Percentiles rank a stretch among this genome's conserved stretches.
These are phyloP conservation scores for Eutypa lata DNA, from an alignment of 2,329 filamentous ascomycete species.

Conservation along the genomic window DNA sequence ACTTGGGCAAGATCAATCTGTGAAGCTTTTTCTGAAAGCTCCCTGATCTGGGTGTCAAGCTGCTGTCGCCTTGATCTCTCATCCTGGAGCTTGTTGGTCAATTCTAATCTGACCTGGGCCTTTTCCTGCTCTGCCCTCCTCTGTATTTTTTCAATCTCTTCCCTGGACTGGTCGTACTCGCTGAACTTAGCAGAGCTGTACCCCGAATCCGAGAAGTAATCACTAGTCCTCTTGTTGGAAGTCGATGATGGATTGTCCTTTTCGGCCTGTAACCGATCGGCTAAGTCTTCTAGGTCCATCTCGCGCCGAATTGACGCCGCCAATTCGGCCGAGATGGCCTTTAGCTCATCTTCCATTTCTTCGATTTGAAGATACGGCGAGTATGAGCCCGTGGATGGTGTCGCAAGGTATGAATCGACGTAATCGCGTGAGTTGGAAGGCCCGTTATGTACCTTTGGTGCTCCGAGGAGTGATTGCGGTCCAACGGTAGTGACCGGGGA, in stretches of 20 bases:
- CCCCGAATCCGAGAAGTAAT: constrained; percentile 97
- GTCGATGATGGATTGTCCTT: constrained; percentile 53
- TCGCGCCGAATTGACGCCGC: constrained; percentile 90
- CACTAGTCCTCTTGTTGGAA: constrained; percentile 74
- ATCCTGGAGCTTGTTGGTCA: constrained; percentile 83
- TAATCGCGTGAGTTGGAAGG: constrained; percentile 45
- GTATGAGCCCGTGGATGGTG: constrained; percentile 39
- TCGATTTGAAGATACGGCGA: constrained; percentile 59
- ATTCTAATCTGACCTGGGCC: constrained; percentile 78
- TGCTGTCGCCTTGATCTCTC: constrained; percentile 73
- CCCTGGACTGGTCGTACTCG: constrained; percentile 58
- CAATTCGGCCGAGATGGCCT: constrained; percentile 88
- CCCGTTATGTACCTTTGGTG: constrained; percentile 38
- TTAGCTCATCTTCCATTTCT: constrained; percentile 91
- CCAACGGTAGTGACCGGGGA: constrained; percentile 35
- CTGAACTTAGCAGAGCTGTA: constrained; percentile 79
- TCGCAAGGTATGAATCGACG: constrained; percentile 50
- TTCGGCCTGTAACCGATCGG: constrained; percentile 84
- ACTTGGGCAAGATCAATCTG: constrained; percentile 54
- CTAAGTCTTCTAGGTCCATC: constrained; percentile 92
- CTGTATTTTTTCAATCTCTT: constrained; percentile 79
- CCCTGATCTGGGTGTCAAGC: constrained; percentile 80
- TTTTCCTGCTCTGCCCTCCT: constrained; percentile 87
- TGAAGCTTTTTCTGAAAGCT: constrained; percentile 75
- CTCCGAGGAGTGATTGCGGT: constrained; percentile 34